Base-by-base conservation (phyloP, 176 grass and related monocot species). In the Zizania latifolia region DNA sequence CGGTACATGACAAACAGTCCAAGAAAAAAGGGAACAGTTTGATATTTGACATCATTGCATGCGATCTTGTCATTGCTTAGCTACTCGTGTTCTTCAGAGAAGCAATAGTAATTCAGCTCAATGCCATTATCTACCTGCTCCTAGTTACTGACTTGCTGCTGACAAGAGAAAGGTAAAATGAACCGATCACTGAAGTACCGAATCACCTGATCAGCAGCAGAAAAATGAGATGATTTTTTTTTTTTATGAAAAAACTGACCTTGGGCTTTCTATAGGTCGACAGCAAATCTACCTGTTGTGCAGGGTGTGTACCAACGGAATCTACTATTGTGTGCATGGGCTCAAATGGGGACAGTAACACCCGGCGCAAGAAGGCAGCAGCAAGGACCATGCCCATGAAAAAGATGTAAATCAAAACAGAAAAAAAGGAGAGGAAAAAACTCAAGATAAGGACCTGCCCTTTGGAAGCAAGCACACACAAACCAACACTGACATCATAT, bases 401-500 rank as follows among this genome's bases (percentile, higher is more conserved):
- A 78, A 66, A 28, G 75, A 83, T 65, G 17, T 24, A 24, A 28
- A 53, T 9, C 48, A 53, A 53, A n/a, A 53, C 2, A 53, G n/a
- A 53, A 53, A 53, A 22, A 55, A 60, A 24, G n/a, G 45, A 81
- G 17, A 40, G n/a, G 6, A 21, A 21, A 46, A 76, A 45, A 70
- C 51, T 16, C 29, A 37, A 55, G 86, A 88, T 88, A 84, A 71
- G 63, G 86, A 84, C 76, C 17, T 6, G 68, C 62, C 36, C 58
- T 69, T 88, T 88, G 86, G 81, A 88, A 63, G 75, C 62, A 0
- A 65, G n/a, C 80, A 82, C 85, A 78, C 84, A 81, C 55, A 81
- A 68, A 86, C 33, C 70, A 77, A 70, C 59, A 8, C 12, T 84
- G 86, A 75, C 86, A 84, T 84, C 75, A 79, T 22, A 53, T 30